Conservation (phyloP, 352 stramenopile genomes). For the Pythium periplocum region DNA sequence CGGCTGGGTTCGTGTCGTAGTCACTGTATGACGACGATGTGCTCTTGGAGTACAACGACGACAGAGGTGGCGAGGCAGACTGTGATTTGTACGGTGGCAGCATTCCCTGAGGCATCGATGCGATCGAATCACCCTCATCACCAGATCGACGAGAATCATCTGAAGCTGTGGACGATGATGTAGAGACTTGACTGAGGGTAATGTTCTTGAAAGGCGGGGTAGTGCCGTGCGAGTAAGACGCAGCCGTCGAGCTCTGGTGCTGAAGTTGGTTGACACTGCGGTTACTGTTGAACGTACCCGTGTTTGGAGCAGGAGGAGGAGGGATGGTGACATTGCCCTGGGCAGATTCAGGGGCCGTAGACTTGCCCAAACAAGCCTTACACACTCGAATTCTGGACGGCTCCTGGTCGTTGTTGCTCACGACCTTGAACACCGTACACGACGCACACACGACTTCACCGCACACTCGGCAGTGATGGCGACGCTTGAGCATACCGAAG, state of each 20-base stretch:
- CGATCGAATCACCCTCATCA: constrained; percentile 13
- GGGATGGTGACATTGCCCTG: neutral
- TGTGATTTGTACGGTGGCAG: constrained; percentile 12
- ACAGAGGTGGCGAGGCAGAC: constrained; percentile 10
- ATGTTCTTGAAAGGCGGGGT: constrained; percentile 18
- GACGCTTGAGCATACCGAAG: constrained; percentile 76
- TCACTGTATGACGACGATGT: constrained; percentile 23
- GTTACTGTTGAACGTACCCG: too few relatives aligned
- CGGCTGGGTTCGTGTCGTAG: constrained; percentile 13
- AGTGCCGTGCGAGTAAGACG: too few relatives aligned
- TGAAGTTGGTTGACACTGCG: too few relatives aligned
- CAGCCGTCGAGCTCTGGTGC: too few relatives aligned
- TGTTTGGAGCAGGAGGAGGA: too few relatives aligned
- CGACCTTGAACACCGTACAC: constrained; percentile 76
- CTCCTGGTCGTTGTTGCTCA: constrained; percentile 42
- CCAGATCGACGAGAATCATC: constrained; percentile 22
- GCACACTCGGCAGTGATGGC: constrained; percentile 84
- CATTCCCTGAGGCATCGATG: constrained; percentile 7
- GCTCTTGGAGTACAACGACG: constrained; percentile 20
- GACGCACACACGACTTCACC: constrained; percentile 81
- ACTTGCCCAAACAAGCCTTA: constrained; percentile 72
- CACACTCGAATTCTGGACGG: constrained; percentile 67
- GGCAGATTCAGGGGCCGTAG: constrained; percentile 23
- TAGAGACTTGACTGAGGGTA: constrained; percentile 22
- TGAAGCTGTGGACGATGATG: constrained; percentile 23